These are phyloP conservation scores for Coemansia sp. DNA, from an alignment of 192 early-diverging fungal species.

Conservation along the genomic window DNA sequence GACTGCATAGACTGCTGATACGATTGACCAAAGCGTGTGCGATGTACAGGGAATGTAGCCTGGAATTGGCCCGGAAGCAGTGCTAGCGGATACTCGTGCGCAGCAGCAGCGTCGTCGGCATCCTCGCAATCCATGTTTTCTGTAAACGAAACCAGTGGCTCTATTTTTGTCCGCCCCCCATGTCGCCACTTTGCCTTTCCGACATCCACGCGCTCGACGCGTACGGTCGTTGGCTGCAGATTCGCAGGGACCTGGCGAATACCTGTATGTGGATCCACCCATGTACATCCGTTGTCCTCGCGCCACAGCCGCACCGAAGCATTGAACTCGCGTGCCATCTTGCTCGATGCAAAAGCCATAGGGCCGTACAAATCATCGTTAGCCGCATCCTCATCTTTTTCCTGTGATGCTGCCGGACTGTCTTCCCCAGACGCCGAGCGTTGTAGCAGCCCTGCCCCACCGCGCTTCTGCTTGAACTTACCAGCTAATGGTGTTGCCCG, in stretches of 20 bases:
- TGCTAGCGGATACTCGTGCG: slow-evolving; percentile 36
- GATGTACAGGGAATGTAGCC: slow-evolving; percentile 36
- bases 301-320: slow-evolving; percentile 46
- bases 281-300: slow-evolving; percentile 51
- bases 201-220: slow-evolving; percentile 17
- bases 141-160: slow-evolving; percentile 27
- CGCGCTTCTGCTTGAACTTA: slow-evolving; percentile 29
- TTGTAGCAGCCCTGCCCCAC: neutral
- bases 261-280: slow-evolving; percentile 52
- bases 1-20: slow-evolving; percentile 30
- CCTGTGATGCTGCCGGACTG: neutral
- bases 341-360: slow-evolving; percentile 39
- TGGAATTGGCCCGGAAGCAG: slow-evolving; percentile 53
- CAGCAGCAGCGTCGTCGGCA: slow-evolving; percentile 2
- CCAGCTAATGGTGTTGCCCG: slow-evolving; percentile 26
- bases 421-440: slow-evolving; percentile 1
- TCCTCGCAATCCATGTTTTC: slow-evolving; percentile 1
- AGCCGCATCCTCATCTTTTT: neutral
- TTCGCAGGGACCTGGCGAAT: slow-evolving; percentile 40
- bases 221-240: slow-evolving; percentile 35
- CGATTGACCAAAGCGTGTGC: slow-evolving; percentile 40
- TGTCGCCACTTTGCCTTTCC: slow-evolving; percentile 5
- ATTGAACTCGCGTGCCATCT: slow-evolving; percentile 46
- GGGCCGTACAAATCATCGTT: slow-evolving; percentile 29
- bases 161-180: slow-evolving; percentile 6